A percentile compares a stretch with the other conserved stretches of the same genome.
Evolutionary conservation across 2,329 filamentous ascomycete species (phyloP).

Genomic region (Cladobotryum protrusum): DNA sequence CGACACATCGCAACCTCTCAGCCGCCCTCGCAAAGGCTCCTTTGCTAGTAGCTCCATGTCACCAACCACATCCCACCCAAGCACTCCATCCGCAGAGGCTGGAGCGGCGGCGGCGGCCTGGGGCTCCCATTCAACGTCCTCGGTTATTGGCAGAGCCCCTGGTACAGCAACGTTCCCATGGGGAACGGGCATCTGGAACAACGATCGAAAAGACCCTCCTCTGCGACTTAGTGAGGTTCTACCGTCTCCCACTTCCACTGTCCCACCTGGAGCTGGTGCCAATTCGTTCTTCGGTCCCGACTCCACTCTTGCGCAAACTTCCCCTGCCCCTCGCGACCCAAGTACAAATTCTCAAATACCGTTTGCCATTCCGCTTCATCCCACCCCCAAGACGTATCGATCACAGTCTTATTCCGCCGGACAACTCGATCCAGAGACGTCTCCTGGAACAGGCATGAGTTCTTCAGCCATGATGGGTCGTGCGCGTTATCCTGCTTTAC

Average conservation of each 20-base stretch:
- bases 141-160: constrained; percentile 43
- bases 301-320: constrained; percentile 39
- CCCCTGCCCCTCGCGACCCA: constrained; percentile 46
- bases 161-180: constrained; percentile 55
- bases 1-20: constrained; percentile 62
- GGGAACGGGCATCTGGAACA: constrained; percentile 80
- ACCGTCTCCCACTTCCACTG: constrained; percentile 64
- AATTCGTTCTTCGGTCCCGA: constrained; percentile 47
- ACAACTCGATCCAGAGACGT: constrained; percentile 67
- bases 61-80: constrained; percentile 72
- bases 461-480: constrained; percentile 47
- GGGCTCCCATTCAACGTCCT: constrained; percentile 46
- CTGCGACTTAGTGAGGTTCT: constrained; percentile 68
- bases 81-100: constrained; percentile 65
- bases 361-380: constrained; percentile 81
- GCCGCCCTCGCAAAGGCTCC: constrained; percentile 66
- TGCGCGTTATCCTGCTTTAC: constrained; percentile 59
- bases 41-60: constrained; percentile 72
- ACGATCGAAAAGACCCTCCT: constrained; percentile 70
- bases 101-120: constrained; percentile 40
- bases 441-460: constrained; percentile 33
- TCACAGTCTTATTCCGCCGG: constrained; percentile 97
- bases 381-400: constrained; percentile 85
- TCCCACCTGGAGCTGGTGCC: constrained; percentile 37
- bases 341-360: constrained; percentile 63